Percentiles rank a stretch among this genome's conserved stretches.
phyloP scores from a whole-genome alignment of 1,284 basidiomycete species.

The Stereum hirsutum region DNA sequence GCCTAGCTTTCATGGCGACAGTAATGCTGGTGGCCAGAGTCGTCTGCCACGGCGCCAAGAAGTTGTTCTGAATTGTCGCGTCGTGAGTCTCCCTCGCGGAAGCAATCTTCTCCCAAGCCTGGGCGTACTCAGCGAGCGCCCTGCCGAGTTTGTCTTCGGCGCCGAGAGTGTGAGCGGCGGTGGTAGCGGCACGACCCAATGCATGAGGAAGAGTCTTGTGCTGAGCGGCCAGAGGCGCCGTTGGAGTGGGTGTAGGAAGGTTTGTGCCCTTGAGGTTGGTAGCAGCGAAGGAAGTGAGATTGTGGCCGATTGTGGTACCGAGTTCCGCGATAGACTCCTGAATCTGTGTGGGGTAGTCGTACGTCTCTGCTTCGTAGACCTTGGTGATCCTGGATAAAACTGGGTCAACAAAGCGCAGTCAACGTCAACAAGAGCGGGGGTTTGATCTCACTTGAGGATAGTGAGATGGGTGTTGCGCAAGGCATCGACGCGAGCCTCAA shows the following conservation, averaged over 20 bases:
- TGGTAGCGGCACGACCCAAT: constrained; percentile 73
- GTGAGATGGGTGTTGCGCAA: constrained; percentile 74
- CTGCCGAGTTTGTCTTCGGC: constrained; percentile 64
- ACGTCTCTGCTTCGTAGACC: constrained; percentile 80
- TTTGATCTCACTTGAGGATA: constrained; percentile 61
- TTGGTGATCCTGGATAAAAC: constrained; percentile 58
- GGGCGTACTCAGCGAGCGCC: constrained; percentile 73
- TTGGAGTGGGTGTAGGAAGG: constrained; percentile 68
- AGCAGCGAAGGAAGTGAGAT: constrained; percentile 81
- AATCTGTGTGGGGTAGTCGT: constrained; percentile 81
- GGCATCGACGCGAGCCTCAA: constrained; percentile 92
- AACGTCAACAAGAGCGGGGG: neutral
- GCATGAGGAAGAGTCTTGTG: constrained; percentile 98
- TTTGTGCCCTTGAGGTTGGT: constrained; percentile 86
- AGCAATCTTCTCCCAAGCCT: constrained; percentile 86
- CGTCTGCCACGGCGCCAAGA: constrained; percentile 88
- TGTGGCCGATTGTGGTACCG: constrained; percentile 66
- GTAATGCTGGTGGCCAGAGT: constrained; percentile 76
- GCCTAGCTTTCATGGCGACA: constrained; percentile 85
- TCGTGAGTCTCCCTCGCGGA: constrained; percentile 82
- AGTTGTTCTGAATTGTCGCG: constrained; percentile 59
- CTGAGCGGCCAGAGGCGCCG: constrained; percentile 42
- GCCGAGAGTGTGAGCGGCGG: constrained; percentile 44
- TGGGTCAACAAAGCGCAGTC: constrained; percentile 7
- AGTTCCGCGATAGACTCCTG: constrained; percentile 70